Conservation (phyloP, 78 protist genomes). For the Neovahlkampfia damariscottae region DNA sequence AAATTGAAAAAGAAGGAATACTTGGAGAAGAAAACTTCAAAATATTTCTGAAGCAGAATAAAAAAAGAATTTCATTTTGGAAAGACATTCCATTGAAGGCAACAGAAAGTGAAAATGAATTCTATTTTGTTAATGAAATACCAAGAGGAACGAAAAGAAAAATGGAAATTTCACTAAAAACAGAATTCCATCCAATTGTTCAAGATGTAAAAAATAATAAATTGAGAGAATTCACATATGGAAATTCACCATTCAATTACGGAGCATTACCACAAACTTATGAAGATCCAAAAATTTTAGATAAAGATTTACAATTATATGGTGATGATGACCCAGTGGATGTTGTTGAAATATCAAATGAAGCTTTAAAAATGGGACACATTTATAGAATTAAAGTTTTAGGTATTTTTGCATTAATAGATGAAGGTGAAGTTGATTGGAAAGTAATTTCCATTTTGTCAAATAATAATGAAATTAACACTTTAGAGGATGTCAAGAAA, state of each 20-base stretch:
- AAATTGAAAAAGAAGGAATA: too few relatives aligned
- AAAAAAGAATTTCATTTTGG: conserved; percentile 28
- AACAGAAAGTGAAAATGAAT: neutral
- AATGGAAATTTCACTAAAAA: conserved; percentile 15
- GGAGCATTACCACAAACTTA: conserved; percentile 58
- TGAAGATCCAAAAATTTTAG: conserved; percentile 37
- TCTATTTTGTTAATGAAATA: conserved; percentile 24
- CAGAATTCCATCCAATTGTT: conserved; percentile 23
- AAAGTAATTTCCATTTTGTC: conserved; percentile 36
- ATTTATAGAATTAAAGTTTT: conserved; percentile 21
- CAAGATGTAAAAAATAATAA: conserved; percentile 32
- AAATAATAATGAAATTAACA: neutral
- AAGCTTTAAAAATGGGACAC: conserved; percentile 11
- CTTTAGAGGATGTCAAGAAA: conserved; percentile 21
- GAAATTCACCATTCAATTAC: conserved; percentile 45
- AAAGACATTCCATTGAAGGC: conserved; percentile 31
- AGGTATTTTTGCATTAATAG: conserved; percentile 37
- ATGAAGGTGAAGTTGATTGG: conserved; percentile 59
- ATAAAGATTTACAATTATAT: neutral
- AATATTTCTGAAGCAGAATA: too few relatives aligned
- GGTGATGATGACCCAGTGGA: conserved; percentile 59
- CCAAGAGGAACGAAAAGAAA: conserved; percentile 23
- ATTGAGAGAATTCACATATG: conserved; percentile 24
- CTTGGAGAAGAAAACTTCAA: too few relatives aligned
- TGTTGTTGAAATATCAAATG: conserved; percentile 28